phyloP scores from a whole-genome alignment of 371 early-diverging fungal genomes.

The Amoeboaphelidium protococcarum region DNA sequence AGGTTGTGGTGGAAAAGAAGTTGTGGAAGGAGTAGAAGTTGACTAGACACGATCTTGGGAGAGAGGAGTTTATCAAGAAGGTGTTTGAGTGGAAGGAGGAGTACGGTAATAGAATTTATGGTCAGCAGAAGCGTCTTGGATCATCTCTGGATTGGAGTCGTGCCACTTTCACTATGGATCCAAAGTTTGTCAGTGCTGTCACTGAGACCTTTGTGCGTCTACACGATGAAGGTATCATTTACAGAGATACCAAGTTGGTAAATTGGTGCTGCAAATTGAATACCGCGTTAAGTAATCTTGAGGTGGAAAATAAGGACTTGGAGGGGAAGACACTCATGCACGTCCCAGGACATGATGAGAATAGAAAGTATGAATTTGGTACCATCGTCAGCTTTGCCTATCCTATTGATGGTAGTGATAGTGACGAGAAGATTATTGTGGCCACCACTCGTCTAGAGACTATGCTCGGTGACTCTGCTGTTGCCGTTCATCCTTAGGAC shows the following conservation, averaged over 20 bases:
- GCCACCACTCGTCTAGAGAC: conserved; percentile 99
- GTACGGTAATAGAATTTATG: conserved; percentile 56
- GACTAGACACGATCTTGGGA: conserved; percentile 81
- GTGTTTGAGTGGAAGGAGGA: conserved; percentile 95
- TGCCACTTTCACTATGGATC: conserved; percentile 88
- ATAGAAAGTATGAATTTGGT: conserved; percentile 93
- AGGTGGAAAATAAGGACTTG: conserved; percentile 80
- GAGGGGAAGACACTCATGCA: conserved; percentile 50
- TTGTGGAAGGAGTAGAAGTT: conserved; percentile 48
- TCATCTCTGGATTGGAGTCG: conserved; percentile 86
- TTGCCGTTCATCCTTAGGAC: conserved; percentile 87
- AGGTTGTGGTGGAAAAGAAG: conserved; percentile 92
- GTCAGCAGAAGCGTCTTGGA: conserved; percentile 82
- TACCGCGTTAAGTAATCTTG: conserved; percentile 92
- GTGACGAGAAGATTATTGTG: conserved; percentile 69
- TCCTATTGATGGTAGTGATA: conserved; percentile 51
- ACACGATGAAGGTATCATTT: conserved; percentile 90
- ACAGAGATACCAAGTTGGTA: conserved; percentile 86
- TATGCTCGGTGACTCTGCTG: conserved; percentile 94
- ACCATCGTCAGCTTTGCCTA: conserved; percentile 68
- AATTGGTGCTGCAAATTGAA: conserved; percentile 97
- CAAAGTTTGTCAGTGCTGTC: conserved; percentile 55
- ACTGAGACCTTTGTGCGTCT: conserved; percentile 82
- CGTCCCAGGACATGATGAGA: conserved; percentile 69
- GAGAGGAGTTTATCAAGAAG: conserved; percentile 66